Percentiles rank a stretch among this genome's conserved stretches.
These are phyloP conservation scores for Diaporthe longicolla DNA, from an alignment of 2,329 filamentous ascomycete genomes.

Conservation along the genomic window DNA sequence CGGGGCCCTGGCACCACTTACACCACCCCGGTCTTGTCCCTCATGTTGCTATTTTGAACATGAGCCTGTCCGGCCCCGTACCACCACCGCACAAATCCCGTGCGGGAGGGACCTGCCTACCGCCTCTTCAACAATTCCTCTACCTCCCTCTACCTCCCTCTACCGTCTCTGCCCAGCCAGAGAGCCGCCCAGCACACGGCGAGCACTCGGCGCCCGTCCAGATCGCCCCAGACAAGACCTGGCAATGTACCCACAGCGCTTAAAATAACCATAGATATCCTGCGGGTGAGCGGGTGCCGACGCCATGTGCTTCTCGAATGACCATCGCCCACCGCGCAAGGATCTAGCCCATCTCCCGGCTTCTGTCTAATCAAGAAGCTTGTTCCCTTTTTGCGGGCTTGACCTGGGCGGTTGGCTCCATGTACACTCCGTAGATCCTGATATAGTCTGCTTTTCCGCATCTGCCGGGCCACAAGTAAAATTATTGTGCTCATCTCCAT, in stretches of 20 bases:
- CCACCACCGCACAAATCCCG: background rate
- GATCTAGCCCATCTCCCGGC: constrained; percentile 1
- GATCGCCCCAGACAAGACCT: background rate
- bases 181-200: constrained; percentile 8
- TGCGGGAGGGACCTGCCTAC: background rate
- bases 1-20: constrained; percentile 32
- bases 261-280: constrained; percentile 33
- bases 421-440: constrained; percentile 20
- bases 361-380: constrained; percentile 34
- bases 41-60: constrained; percentile 31
- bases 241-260: constrained; percentile 34
- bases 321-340: constrained; percentile 26
- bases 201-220: background rate
- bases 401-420: constrained; percentile 35
- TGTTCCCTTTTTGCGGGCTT: background rate
- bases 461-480: background rate
- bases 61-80: constrained; percentile 1
- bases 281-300: constrained; percentile 38
- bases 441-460: constrained; percentile 35
- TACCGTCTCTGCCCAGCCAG: background rate
- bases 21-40: background rate
- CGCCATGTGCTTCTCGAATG: constrained; percentile 37
- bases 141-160: too few relatives aligned
- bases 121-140: too few relatives aligned
- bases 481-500: constrained; percentile 13